Evolutionary conservation across 768 basidiomycete species (phyloP).

Genomic region (Podaxis carcinomalis): DNA sequence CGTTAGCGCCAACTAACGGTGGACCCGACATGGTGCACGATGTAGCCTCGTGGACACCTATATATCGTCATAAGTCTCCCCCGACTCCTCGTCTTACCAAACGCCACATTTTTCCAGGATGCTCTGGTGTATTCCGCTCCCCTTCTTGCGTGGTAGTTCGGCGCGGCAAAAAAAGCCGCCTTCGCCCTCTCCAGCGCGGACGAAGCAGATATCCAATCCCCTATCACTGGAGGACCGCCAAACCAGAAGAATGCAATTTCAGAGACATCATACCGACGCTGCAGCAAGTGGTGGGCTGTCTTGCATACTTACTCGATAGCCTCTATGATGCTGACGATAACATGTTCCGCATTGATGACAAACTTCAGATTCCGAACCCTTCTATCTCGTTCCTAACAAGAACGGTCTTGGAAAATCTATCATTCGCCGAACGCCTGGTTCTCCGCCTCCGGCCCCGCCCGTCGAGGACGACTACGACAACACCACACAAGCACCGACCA

Average conservation of each 20-base stretch:
- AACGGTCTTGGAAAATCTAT: slow-evolving; percentile 31
- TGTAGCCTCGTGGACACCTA: slow-evolving; percentile 33
- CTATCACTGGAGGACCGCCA: slow-evolving; percentile 6
- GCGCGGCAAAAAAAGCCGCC: slow-evolving; percentile 3
- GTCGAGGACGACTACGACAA: slow-evolving; percentile 37
- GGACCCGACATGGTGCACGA: slow-evolving; percentile 23
- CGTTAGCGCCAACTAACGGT: not conserved
- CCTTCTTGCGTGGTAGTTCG: not conserved
- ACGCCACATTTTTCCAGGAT: slow-evolving; percentile 21
- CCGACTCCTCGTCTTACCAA: not conserved
- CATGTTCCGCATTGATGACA: not conserved
- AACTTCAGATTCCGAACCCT: slow-evolving; percentile 29
- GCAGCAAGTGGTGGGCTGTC: slow-evolving; percentile 13
- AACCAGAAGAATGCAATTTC: slow-evolving; percentile 9
- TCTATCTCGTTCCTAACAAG: slow-evolving; percentile 37
- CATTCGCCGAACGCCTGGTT: slow-evolving; percentile 32
- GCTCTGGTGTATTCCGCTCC: slow-evolving; percentile 25
- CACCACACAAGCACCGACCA: slow-evolving; percentile 23
- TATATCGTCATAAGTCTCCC: slow-evolving; percentile 7
- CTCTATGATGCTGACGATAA: not conserved
- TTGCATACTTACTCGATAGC: not conserved
- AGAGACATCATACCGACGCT: slow-evolving; percentile 13
- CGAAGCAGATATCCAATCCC: slow-evolving; percentile 8
- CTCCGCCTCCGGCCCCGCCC: slow-evolving; percentile 30
- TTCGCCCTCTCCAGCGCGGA: slow-evolving; percentile 13